phyloP scores from a whole-genome alignment of 1,284 basidiomycete genomes.

The Cryptococcus hybrid region DNA sequence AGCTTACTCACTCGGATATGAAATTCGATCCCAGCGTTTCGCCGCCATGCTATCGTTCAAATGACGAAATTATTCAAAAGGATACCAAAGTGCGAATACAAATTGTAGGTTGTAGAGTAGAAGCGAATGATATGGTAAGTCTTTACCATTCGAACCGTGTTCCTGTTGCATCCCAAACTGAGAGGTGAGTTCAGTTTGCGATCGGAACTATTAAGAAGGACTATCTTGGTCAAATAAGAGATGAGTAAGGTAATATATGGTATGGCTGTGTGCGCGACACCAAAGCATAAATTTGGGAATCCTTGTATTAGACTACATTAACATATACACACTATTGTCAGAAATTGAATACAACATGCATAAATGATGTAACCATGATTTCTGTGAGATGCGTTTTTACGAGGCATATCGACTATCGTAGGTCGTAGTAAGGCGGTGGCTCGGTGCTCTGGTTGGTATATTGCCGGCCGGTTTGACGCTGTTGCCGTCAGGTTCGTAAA shows the following conservation, averaged over 20 bases:
- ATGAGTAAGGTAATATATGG: constrained; percentile 24
- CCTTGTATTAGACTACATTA: not conserved
- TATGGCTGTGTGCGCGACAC: not conserved
- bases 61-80: constrained; percentile 91
- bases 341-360: not conserved
- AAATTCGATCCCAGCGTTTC: constrained; percentile 90
- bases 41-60: constrained; percentile 84
- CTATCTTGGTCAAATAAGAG: constrained; percentile 75
- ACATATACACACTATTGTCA: not conserved
- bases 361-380: not conserved
- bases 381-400: constrained; percentile 2
- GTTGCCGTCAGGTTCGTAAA: constrained; percentile 27
- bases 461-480: constrained; percentile 19
- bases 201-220: constrained; percentile 95
- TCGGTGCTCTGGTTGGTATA: constrained; percentile 34
- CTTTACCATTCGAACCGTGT: not conserved
- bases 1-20: constrained; percentile 92
- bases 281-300: no score
- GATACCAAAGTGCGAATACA: constrained; percentile 89
- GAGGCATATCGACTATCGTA: constrained; percentile 35
- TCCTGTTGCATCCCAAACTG: not conserved
- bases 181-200: constrained; percentile 62
- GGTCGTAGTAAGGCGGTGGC: constrained; percentile 28
- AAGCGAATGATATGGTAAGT: constrained; percentile 94
- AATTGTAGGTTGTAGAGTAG: constrained; percentile 94